These are phyloP conservation scores for Aspergillus mulundensis DNA, from an alignment of 495 filamentous ascomycete species.

Conservation along the genomic window DNA sequence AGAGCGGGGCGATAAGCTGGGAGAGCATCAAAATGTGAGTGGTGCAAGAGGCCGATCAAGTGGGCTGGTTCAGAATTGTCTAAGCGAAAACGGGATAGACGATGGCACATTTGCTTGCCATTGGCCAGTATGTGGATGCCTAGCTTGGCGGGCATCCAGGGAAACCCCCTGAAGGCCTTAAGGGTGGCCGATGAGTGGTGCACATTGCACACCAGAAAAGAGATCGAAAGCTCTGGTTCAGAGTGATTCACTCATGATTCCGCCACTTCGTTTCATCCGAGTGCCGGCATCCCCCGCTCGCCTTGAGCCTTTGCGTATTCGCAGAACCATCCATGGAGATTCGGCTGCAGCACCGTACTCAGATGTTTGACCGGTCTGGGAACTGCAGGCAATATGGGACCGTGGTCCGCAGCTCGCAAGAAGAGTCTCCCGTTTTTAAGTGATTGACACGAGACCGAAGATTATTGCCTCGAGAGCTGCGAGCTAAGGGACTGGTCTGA, in stretches of 20 bases:
- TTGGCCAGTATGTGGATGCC: constrained; percentile 21
- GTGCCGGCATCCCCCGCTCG: constrained; percentile 15
- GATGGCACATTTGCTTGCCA: background rate
- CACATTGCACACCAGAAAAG: constrained; percentile 12
- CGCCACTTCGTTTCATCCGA: constrained; percentile 14
- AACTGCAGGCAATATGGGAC: background rate
- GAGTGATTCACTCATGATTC: constrained; percentile 13
- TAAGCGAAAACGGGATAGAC: constrained; percentile 18
- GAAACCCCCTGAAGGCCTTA: constrained; percentile 6
- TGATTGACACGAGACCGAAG: constrained; percentile 4
- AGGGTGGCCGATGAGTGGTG: constrained; percentile 7
- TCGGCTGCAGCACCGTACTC: background rate
- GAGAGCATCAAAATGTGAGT: constrained; percentile 5
- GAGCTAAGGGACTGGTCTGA: background rate
- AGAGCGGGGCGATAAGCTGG: constrained; percentile 26
- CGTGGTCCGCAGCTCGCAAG: background rate
- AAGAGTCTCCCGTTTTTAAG: background rate
- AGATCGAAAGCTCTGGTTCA: no score
- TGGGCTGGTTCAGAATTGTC: constrained; percentile 9
- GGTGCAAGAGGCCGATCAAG: constrained; percentile 12
- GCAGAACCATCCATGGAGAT: background rate
- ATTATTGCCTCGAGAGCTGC: background rate
- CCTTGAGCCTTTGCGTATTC: constrained; percentile 25
- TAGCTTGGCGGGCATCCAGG: constrained; percentile 14
- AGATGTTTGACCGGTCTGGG: constrained; percentile 7